Evolutionary conservation across 345 rosid species (phyloP).

Genomic region (Fremontodendron californicum): DNA sequence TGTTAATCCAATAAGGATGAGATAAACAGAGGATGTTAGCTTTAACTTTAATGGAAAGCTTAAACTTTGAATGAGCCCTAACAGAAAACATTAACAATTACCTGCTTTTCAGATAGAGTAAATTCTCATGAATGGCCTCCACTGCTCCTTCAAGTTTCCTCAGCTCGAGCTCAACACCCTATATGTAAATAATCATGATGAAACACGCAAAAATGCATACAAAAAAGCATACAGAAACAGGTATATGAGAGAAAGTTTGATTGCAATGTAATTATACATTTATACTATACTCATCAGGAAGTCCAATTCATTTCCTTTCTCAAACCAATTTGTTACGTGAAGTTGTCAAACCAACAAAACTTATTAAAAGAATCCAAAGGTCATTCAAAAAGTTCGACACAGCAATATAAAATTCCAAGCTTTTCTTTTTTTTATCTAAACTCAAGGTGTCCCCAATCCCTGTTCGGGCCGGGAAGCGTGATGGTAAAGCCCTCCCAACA

Average conservation of each 20-base stretch:
- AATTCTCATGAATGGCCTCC: conserved; percentile 71
- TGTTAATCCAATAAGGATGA: conserved; percentile 26
- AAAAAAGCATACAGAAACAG: not conserved
- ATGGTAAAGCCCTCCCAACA: too few species aligned
- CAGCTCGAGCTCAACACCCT: conserved; percentile 95
- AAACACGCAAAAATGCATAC: not conserved
- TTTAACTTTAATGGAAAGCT: not conserved
- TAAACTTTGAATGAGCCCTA: not conserved
- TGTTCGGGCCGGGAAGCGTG: too few species aligned
- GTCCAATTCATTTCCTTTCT: not conserved
- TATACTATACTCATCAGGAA: not conserved
- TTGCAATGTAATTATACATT: not conserved
- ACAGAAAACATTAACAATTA: conserved; percentile 17
- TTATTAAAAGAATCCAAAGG: not conserved
- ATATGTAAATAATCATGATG: not conserved
- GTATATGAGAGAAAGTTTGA: not conserved
- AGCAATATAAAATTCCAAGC: not conserved
- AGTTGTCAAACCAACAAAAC: not conserved
- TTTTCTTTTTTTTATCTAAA: too few species aligned
- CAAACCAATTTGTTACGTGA: not conserved
- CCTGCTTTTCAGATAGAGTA: conserved; percentile 60
- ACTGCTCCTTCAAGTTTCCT: conserved; percentile 74
- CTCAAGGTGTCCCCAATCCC: too few species aligned
- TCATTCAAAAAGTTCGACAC: not conserved
- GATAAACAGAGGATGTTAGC: not conserved